Conservation (phyloP, 2,329 filamentous ascomycete species). For the Diaporthe nobilis region DNA sequence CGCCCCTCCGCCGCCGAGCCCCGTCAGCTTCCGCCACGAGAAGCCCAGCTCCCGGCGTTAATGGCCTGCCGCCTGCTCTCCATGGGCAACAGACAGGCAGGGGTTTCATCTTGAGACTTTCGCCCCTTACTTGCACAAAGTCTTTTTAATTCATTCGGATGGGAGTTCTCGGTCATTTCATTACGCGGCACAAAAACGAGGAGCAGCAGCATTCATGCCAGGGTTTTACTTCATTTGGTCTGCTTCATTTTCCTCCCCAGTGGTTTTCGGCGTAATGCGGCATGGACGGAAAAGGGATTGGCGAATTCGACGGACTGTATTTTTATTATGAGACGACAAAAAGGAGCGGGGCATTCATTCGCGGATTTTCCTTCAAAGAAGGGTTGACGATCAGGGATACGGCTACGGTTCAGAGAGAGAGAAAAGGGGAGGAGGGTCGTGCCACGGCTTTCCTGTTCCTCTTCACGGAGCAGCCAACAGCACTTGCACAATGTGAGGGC, state of each 20-base stretch:
- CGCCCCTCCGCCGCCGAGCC: conserved; percentile 75
- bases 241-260: conserved; percentile 41
- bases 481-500: not conserved
- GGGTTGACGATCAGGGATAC: conserved; percentile 30
- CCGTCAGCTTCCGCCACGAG: conserved; percentile 68
- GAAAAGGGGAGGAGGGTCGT: not conserved
- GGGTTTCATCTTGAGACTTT: not conserved
- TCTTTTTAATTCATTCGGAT: conserved; percentile 21
- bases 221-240: conserved; percentile 23
- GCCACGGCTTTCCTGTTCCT: conserved; percentile 1
- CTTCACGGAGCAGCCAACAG: conserved; percentile 16
- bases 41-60: conserved; percentile 30
- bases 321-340: conserved; percentile 30
- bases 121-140: conserved; percentile 1
- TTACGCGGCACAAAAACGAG: conserved; percentile 12
- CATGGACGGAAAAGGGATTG: conserved; percentile 33
- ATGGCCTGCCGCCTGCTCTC: not conserved
- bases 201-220: conserved; percentile 13
- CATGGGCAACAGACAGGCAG: not conserved
- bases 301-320: conserved; percentile 33
- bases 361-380: conserved; percentile 31
- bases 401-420: not conserved
- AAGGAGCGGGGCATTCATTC: conserved; percentile 11
- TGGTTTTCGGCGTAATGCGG: conserved; percentile 43
- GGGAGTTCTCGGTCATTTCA: conserved; percentile 28